Conservation (phyloP, 139 green algal genomes). For the Monoraphidium neglectum region DNA sequence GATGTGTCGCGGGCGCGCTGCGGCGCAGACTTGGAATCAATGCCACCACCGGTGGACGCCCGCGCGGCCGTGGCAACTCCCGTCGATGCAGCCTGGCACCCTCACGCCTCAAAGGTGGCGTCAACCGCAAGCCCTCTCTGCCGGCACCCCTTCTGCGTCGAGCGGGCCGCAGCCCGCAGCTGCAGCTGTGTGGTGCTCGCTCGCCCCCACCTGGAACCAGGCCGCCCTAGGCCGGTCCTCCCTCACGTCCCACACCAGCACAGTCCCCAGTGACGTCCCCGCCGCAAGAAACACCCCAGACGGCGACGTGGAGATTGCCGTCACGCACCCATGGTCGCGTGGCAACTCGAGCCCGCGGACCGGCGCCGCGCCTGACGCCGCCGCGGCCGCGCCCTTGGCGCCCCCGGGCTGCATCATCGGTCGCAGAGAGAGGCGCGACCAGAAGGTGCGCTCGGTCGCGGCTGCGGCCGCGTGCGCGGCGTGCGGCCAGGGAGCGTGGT, state of each 20-base stretch:
- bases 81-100: too few species aligned
- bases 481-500: conserved; percentile 20
- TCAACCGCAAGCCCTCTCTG: too few species aligned
- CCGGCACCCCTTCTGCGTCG: too few species aligned
- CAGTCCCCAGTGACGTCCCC: conserved; percentile 40
- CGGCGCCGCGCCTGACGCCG: background rate
- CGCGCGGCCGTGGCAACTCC: too few species aligned
- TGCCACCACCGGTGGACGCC: too few species aligned
- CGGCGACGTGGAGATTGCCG: conserved; percentile 26
- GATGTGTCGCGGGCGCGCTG: too few species aligned
- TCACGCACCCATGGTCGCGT: conserved; percentile 37
- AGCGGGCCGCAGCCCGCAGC: too few species aligned
- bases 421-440: conserved; percentile 15
- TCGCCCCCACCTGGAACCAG: conserved; percentile 56
- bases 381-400: background rate
- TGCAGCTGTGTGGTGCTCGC: too few species aligned
- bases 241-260: conserved; percentile 52
- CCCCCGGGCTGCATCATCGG: background rate
- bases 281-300: conserved; percentile 42
- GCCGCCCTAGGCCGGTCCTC: conserved; percentile 14
- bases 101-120: too few species aligned
- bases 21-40: too few species aligned
- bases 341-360: conserved; percentile 26
- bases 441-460: conserved; percentile 38
- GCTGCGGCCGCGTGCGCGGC: conserved; percentile 22